A percentile compares a stretch with the other conserved stretches of the same genome.
Evolutionary conservation across 805 yeast genomes (phyloP).

Genomic region (Maudiozyma saulgeensis): DNA sequence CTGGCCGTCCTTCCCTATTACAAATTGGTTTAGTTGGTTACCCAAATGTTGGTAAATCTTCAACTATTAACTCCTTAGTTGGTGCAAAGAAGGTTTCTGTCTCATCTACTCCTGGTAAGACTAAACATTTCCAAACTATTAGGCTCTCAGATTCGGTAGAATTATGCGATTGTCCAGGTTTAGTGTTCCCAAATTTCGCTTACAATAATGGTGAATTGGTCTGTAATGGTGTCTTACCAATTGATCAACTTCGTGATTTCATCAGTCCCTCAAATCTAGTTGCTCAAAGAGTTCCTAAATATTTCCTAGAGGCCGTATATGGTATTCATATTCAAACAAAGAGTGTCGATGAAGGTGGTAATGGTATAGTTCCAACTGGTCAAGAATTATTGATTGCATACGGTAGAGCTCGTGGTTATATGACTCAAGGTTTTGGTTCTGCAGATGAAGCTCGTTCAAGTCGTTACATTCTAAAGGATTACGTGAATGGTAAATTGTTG

Average conservation of each 20-base stretch:
- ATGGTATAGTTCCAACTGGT: constrained; percentile 72
- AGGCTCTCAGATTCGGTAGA: constrained; percentile 71
- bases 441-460: constrained; percentile 96
- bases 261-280: constrained; percentile 83
- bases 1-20: constrained; percentile 52
- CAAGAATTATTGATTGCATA: constrained; percentile 83
- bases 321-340: constrained; percentile 81
- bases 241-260: constrained; percentile 89
- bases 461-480: constrained; percentile 85
- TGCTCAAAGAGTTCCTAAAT: constrained; percentile 81
- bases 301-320: constrained; percentile 78
- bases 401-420: constrained; percentile 93
- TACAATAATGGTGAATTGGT: constrained; percentile 93
- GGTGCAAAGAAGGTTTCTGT: constrained; percentile 98
- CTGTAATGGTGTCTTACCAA: constrained; percentile 97
- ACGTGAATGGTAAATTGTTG: constrained; percentile 82
- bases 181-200: constrained; percentile 96
- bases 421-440: constrained; percentile 94
- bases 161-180: constrained; percentile 97
- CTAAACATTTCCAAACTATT: constrained; percentile 97
- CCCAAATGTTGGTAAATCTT: constrained; percentile 93
- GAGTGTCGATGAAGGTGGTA: constrained; percentile 78
- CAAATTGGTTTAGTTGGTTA: constrained; percentile 96
- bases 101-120: constrained; percentile 96
- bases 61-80: constrained; percentile 94